Evolutionary conservation across 352 stramenopile genomes (phyloP), one percentile per base, ranked within the genome.

Genomic region (Phytophthora lateralis): DNA sequence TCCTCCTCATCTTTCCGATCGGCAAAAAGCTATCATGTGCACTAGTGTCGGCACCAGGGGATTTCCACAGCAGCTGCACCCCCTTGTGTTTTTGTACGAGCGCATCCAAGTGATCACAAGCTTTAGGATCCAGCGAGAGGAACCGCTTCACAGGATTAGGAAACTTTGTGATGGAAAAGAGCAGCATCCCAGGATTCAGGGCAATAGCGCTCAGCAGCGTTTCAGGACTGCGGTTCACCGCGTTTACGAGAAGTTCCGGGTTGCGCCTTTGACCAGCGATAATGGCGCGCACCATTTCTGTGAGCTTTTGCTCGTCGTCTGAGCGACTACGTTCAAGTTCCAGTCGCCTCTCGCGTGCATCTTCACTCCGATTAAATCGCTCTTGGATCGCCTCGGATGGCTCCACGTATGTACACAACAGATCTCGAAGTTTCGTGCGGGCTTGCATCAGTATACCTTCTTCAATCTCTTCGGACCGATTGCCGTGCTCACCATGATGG

Each of bases 161-260:
- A 37, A 89, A 91, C 56, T 91, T 89, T 11, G 73, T 80, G 55
- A 93, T 91, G 5, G 69, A 67, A 24, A 91, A 91, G 17, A 83
- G 60, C 24, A 93, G 57, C 48, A 93, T 91, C 0, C 85, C 80
- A 9, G 82, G 77, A 58, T 91, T 90, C 12, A 82, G 56, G 6
- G 74, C 41, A 11, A 91, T 74, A 0, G 82, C 80, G 32, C 64
- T 86, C 38, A 89, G 51, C n/a, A 93, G 52, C 3, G 89, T 83
- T 54, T 90, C 85, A 3, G 80, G 82, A 15, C 71, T 82, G n/a
- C 78, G 71, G 38, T 85, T 89, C 57, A 91, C 78, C 0, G 69
- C 76, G 24, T 81, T 76, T 10, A 89, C 76, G 27, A 91, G 71
- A 18, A 90, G 48, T 32, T 71, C 68, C 0, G 82, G 80, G 44